These are phyloP conservation scores for Russula foetens DNA, from an alignment of 768 basidiomycete species.

Conservation along the genomic window DNA sequence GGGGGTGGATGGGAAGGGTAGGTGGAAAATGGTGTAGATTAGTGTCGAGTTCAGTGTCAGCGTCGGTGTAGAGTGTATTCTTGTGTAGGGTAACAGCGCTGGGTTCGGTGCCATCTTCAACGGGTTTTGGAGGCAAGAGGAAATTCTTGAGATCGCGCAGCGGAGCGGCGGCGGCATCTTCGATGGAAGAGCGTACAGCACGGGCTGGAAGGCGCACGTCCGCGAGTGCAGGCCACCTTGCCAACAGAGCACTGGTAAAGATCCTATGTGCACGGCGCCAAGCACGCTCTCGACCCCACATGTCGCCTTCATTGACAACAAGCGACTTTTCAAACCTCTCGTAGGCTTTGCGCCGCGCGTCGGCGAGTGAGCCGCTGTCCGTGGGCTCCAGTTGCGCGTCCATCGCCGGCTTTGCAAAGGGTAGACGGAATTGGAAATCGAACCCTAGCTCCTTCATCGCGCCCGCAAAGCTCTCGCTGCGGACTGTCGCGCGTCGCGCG, in stretches of 20 bases:
- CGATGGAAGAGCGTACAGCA: constrained; percentile 25
- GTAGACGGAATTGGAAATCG: constrained; percentile 23
- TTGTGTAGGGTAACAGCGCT: no score
- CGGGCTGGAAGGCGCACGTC: constrained; percentile 32
- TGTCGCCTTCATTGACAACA: constrained; percentile 21
- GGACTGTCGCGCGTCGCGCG: constrained; percentile 43
- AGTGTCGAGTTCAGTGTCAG: constrained; percentile 6
- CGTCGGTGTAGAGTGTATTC: neutral
- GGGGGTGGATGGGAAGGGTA: constrained; percentile 8
- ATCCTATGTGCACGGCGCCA: constrained; percentile 41
- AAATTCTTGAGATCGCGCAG: constrained; percentile 27
- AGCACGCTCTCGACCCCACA: constrained; percentile 30
- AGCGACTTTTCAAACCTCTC: constrained; percentile 23
- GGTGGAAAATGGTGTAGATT: constrained; percentile 2
- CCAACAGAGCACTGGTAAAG: constrained; percentile 50
- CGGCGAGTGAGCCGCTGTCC: neutral
- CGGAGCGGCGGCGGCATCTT: constrained; percentile 22
- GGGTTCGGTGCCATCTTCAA: no score
- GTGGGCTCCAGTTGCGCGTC: neutral
- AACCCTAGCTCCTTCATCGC: constrained; percentile 40
- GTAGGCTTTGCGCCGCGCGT: constrained; percentile 25
- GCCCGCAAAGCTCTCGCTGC: constrained; percentile 45
- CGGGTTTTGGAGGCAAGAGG: constrained; percentile 10
- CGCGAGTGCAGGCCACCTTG: constrained; percentile 43
- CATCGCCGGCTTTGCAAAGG: neutral